Percentiles rank a stretch among this genome's conserved stretches.
Evolutionary conservation across 768 basidiomycete genomes (phyloP).

Genomic region (Boletales sp.): DNA sequence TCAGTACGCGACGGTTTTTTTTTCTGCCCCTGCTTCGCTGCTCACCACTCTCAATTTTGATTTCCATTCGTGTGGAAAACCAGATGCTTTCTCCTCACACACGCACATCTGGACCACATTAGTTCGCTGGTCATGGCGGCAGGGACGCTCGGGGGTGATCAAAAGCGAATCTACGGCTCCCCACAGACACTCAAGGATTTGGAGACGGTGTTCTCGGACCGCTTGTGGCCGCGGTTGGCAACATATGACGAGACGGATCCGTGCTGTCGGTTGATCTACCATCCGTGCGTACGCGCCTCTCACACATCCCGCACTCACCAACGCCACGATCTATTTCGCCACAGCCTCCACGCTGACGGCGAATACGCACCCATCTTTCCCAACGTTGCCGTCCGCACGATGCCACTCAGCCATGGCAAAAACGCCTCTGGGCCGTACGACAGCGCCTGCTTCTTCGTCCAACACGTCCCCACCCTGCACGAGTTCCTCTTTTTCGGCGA

Average conservation of each 20-base stretch:
- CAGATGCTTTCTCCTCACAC: constrained; percentile 83
- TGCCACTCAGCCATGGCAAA: constrained; percentile 74
- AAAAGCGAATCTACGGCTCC: constrained; percentile 62
- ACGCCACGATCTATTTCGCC: background rate
- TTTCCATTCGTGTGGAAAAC: background rate
- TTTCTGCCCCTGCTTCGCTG: too few relatives aligned
- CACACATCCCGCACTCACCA: too few relatives aligned
- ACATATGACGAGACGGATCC: constrained; percentile 67
- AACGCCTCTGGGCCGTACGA: constrained; percentile 57
- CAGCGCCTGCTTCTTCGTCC: constrained; percentile 83
- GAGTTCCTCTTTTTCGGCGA: constrained; percentile 96
- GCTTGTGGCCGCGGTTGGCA: constrained; percentile 84
- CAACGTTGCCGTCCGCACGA: constrained; percentile 57
- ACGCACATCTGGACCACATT: constrained; percentile 90
- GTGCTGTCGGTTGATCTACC: constrained; percentile 57
- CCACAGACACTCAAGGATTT: constrained; percentile 63
- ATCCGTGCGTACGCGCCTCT: constrained; percentile 37
- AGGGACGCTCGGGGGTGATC: constrained; percentile 61
- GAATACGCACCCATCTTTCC: constrained; percentile 51
- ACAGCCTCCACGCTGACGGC: constrained; percentile 45
- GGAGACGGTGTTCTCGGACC: constrained; percentile 69
- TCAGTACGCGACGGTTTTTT: constrained; percentile 20
- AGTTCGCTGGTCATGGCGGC: constrained; percentile 79
- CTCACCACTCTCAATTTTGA: background rate
- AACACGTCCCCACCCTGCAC: constrained; percentile 52